phyloP scores from a whole-genome alignment of 768 basidiomycete genomes.

The Xanthoconium stramineum region DNA sequence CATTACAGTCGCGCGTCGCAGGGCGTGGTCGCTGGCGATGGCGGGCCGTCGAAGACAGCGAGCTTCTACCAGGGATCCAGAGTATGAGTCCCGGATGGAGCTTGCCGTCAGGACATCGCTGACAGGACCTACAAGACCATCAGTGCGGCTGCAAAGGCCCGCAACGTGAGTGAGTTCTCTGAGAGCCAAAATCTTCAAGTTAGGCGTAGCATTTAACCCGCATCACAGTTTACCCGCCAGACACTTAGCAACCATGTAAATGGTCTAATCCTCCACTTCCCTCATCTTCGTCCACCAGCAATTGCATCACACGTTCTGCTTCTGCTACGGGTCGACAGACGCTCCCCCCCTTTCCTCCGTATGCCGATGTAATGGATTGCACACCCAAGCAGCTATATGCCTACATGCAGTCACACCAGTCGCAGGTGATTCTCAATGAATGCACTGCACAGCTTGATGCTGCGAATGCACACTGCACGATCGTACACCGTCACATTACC shows the following conservation, averaged over 20 bases:
- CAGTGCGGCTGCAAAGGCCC: not conserved
- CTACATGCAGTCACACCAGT: not conserved
- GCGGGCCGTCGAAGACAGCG: not conserved
- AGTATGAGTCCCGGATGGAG: not conserved
- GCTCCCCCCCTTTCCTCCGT: too few relatives aligned
- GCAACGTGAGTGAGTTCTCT: not conserved
- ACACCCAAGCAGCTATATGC: too few relatives aligned
- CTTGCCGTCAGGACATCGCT: not conserved
- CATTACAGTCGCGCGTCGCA: too few relatives aligned
- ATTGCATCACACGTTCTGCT: too few relatives aligned
- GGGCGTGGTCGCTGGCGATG: not conserved
- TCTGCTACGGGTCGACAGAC: too few relatives aligned
- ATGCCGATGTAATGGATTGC: too few relatives aligned
- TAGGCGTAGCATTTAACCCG: too few relatives aligned
- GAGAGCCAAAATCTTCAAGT: too few relatives aligned
- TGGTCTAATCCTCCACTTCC: too few relatives aligned
- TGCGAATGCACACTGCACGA: not conserved
- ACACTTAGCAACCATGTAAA: too few relatives aligned
- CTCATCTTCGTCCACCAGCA: too few relatives aligned
- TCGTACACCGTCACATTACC: not conserved
- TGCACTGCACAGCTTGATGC: not conserved
- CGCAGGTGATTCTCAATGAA: not conserved
- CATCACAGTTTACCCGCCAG: too few relatives aligned
- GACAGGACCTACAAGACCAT: not conserved
- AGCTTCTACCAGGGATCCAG: not conserved